Conservation (phyloP, 495 filamentous ascomycete genomes). For the Xylaria curta region DNA sequence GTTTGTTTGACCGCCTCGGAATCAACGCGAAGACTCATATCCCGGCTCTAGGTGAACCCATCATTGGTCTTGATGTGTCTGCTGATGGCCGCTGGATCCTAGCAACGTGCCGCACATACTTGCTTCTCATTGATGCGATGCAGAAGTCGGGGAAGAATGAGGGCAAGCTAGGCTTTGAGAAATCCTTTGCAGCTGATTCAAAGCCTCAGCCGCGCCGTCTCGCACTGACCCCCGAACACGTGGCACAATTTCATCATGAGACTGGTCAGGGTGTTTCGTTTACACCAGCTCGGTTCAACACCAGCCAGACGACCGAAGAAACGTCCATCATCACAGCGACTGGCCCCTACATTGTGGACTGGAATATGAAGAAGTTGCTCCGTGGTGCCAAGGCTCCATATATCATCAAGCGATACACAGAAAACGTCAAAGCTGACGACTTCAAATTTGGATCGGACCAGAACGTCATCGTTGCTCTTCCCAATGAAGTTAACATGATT, state of each 20-base stretch:
- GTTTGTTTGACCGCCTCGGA: slow-evolving; percentile 93
- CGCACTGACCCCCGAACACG: slow-evolving; percentile 82
- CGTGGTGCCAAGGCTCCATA: slow-evolving; percentile 83
- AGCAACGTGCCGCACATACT: slow-evolving; percentile 91
- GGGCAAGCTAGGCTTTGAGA: slow-evolving; percentile 97
- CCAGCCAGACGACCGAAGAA: slow-evolving; percentile 77
- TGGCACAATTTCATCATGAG: slow-evolving; percentile 96
- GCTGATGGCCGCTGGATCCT: slow-evolving; percentile 96
- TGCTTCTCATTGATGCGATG: slow-evolving; percentile 88
- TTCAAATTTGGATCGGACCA: slow-evolving; percentile 97
- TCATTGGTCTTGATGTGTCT: slow-evolving; percentile 92
- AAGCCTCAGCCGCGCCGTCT: slow-evolving; percentile 95
- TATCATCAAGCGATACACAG: slow-evolving; percentile 91
- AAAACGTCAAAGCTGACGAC: slow-evolving; percentile 98
- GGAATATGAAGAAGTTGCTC: slow-evolving; percentile 89
- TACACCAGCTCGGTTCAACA: slow-evolving; percentile 93
- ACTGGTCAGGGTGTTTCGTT: slow-evolving; percentile 85
- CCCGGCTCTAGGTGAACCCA: slow-evolving; percentile 92
- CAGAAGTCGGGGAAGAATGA: slow-evolving; percentile 95
- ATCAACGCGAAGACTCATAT: slow-evolving; percentile 98
- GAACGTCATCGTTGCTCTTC: slow-evolving; percentile 95
- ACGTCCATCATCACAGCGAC: slow-evolving; percentile 97
- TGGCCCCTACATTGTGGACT: slow-evolving; percentile 95
- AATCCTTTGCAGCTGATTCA: slow-evolving; percentile 85
- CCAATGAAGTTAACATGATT: slow-evolving; percentile 98